Percentiles rank a stretch among this genome's conserved stretches.
phyloP scores from a whole-genome alignment of 129 eudicot species.

The Artemisia annua region DNA sequence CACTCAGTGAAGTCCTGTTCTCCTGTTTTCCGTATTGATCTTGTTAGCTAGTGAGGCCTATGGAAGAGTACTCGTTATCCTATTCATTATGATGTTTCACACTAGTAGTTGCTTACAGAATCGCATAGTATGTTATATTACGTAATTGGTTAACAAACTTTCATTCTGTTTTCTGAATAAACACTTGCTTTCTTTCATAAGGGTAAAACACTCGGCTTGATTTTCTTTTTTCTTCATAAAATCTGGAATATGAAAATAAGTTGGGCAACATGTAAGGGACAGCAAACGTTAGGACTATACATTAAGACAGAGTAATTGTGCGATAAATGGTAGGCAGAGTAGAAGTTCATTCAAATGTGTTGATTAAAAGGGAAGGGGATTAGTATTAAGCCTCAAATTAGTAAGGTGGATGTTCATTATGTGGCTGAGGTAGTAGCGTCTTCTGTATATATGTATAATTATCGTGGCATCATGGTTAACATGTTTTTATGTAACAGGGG shows the following conservation, averaged over 20 bases:
- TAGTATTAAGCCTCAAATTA: background rate
- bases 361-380: background rate
- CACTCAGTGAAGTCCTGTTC: too few relatives aligned
- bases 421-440: background rate
- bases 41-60: too few relatives aligned
- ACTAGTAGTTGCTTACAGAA: too few relatives aligned
- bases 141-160: too few relatives aligned
- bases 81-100: too few relatives aligned
- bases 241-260: background rate
- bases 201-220: background rate
- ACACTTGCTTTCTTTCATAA: background rate
- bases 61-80: too few relatives aligned
- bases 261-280: background rate
- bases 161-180: background rate
- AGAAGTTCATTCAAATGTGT: background rate
- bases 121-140: too few relatives aligned
- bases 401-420: background rate
- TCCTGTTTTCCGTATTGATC: too few relatives aligned
- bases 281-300: background rate
- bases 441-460: background rate
- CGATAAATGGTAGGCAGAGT: background rate
- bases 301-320: background rate
- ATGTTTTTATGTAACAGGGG: slow-evolving; percentile 57
- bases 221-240: background rate
- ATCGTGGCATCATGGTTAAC: slow-evolving; percentile 10